These are phyloP conservation scores for Cephaloascus albidus DNA, from an alignment of 805 yeast genomes.

Conservation along the genomic window DNA sequence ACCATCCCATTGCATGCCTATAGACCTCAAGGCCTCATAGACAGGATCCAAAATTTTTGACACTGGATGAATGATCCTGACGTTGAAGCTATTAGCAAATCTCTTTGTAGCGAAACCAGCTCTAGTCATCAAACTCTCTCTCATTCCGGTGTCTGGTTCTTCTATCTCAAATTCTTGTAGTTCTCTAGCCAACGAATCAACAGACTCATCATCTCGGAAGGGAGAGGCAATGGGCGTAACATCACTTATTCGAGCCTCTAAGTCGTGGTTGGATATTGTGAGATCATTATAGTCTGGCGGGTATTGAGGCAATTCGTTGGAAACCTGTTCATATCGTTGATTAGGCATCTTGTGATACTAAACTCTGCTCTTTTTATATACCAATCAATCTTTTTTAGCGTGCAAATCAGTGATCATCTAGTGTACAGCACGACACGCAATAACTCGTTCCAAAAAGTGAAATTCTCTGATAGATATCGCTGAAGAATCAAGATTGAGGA, in stretches of 20 bases:
- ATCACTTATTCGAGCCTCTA: background rate
- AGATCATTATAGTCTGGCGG: conserved; percentile 5
- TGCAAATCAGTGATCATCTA: no score
- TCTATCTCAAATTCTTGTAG: conserved; percentile 22
- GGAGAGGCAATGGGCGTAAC: background rate
- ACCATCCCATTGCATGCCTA: conserved; percentile 41
- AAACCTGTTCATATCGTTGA: background rate
- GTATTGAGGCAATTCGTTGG: conserved; percentile 2
- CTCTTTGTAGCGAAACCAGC: conserved; percentile 26
- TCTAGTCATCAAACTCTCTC: conserved; percentile 17
- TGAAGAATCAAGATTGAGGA: no score
- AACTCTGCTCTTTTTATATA: no score
- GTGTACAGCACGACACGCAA: no score
- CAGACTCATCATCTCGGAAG: background rate
- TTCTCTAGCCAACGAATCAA: conserved; percentile 1
- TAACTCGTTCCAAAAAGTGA: no score
- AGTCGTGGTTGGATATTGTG: background rate
- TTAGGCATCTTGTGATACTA: no score
- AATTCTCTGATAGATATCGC: no score
- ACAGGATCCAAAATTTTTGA: conserved; percentile 40
- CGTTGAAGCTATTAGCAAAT: conserved; percentile 25
- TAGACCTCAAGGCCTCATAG: conserved; percentile 33
- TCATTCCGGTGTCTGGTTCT: conserved; percentile 9
- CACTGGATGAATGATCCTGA: conserved; percentile 30
- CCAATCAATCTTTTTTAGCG: no score